phyloP scores from a whole-genome alignment of 495 filamentous ascomycete genomes.

The Hypoxylon crocopeplum region DNA sequence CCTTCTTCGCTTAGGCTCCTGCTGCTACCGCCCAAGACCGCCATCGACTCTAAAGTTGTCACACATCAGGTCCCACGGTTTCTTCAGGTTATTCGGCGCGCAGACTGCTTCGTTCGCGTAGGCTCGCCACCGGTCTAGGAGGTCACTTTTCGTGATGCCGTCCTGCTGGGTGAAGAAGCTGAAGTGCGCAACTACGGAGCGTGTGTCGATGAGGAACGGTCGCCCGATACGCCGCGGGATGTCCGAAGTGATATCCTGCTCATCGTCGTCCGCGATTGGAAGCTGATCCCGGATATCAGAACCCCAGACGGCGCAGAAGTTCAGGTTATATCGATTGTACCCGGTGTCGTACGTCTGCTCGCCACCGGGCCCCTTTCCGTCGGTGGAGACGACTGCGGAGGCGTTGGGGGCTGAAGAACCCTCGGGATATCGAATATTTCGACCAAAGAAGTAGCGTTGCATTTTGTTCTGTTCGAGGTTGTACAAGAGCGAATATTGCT shows the following conservation, averaged over 20 bases:
- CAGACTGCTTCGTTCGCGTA: slow-evolving; percentile 58
- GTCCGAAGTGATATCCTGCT: slow-evolving; percentile 37
- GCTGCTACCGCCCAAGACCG: slow-evolving; percentile 17
- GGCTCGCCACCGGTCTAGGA: slow-evolving; percentile 57
- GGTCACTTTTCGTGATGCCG: slow-evolving; percentile 56
- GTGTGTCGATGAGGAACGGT: slow-evolving; percentile 59
- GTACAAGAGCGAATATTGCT: slow-evolving; percentile 62
- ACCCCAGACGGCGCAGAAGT: slow-evolving; percentile 59
- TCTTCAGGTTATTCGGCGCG: slow-evolving; percentile 34
- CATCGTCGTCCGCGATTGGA: slow-evolving; percentile 44
- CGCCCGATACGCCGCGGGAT: slow-evolving; percentile 38
- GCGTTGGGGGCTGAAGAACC: slow-evolving; percentile 25
- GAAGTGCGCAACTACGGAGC: slow-evolving; percentile 60
- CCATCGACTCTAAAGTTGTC: slow-evolving; percentile 13
- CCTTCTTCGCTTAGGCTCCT: background rate
- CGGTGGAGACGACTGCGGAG: slow-evolving; percentile 10
- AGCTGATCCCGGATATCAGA: slow-evolving; percentile 47
- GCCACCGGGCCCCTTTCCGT: slow-evolving; percentile 31
- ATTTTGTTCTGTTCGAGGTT: slow-evolving; percentile 58
- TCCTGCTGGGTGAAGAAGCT: slow-evolving; percentile 47
- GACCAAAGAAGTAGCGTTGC: slow-evolving; percentile 57
- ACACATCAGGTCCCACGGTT: slow-evolving; percentile 37
- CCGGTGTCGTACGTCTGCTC: slow-evolving; percentile 56
- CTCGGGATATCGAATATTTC: slow-evolving; percentile 32
- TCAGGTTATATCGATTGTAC: slow-evolving; percentile 50